Percentiles rank a stretch among this genome's conserved stretches.
phyloP scores from a whole-genome alignment of 805 yeast species.

The Kluyveromyces wickerhamii region DNA sequence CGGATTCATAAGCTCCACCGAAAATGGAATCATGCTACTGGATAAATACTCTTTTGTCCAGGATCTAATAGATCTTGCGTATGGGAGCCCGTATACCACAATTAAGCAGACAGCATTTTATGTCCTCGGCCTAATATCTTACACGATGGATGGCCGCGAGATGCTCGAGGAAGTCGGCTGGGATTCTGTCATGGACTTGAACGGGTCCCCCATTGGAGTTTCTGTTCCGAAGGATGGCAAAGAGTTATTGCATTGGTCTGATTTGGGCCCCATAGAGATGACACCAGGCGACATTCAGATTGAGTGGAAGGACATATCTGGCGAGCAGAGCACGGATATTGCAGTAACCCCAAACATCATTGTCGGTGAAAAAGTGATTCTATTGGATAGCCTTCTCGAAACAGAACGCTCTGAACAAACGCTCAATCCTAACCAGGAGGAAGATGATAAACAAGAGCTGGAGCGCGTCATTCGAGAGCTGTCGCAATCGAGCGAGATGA shows the following conservation, averaged over 20 bases:
- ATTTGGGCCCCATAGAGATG: conserved; percentile 2
- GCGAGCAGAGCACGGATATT: conserved; percentile 4
- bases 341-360: neutral
- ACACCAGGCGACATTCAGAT: conserved; percentile 2
- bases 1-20: conserved; percentile 73
- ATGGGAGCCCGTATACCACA: conserved; percentile 43
- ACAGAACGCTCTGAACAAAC: conserved; percentile 6
- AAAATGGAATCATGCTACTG: conserved; percentile 54
- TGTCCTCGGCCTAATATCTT: conserved; percentile 65
- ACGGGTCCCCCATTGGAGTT: conserved; percentile 37
- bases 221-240: conserved; percentile 33
- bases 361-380: neutral
- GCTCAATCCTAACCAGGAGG: conserved; percentile 2
- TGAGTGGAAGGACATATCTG: conserved; percentile 4
- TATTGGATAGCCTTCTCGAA: conserved; percentile 7
- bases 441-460: conserved; percentile 2
- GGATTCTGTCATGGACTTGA: conserved; percentile 43
- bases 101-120: conserved; percentile 72
- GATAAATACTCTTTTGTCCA: conserved; percentile 46
- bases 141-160: conserved; percentile 73
- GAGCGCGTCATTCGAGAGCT: conserved; percentile 4
- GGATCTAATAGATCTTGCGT: conserved; percentile 45
- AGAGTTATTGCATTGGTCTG: conserved; percentile 23
- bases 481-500: conserved; percentile 8
- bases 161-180: conserved; percentile 76